phyloP scores from a whole-genome alignment of 1,284 basidiomycete species.

The Tilletia setariae region DNA sequence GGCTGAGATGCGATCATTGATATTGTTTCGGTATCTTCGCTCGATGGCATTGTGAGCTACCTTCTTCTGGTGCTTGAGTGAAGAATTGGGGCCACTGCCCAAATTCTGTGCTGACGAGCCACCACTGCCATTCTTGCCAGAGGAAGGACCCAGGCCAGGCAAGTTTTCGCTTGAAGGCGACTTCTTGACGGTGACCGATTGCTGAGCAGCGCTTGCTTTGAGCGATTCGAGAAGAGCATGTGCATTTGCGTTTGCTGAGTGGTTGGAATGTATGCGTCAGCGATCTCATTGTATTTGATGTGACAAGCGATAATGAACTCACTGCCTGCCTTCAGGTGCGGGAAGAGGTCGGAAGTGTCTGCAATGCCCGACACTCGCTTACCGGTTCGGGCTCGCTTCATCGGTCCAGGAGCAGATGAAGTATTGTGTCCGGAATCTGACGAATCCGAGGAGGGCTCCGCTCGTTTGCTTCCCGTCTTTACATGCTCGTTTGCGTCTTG shows the following conservation, averaged over 20 bases:
- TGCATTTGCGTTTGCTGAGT: constrained; percentile 30
- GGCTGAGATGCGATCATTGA: constrained; percentile 52
- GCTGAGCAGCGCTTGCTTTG: background rate
- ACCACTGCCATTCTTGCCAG: background rate
- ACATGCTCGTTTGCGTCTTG: constrained; percentile 41
- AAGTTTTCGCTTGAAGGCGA: background rate
- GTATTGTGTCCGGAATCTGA: constrained; percentile 27
- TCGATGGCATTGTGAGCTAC: constrained; percentile 53
- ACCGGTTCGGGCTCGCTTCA: background rate
- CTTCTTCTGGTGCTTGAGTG: constrained; percentile 31
- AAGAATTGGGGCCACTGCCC: background rate
- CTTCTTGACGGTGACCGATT: constrained; percentile 7
- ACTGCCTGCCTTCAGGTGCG: constrained; percentile 13
- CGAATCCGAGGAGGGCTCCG: constrained; percentile 29
- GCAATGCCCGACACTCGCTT: background rate
- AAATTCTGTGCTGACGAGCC: background rate
- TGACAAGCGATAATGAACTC: background rate
- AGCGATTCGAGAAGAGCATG: constrained; percentile 3
- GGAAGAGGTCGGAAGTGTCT: constrained; percentile 7
- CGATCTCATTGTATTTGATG: background rate
- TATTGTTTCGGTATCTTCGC: constrained; percentile 52
- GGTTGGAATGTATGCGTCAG: background rate
- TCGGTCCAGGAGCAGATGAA: background rate
- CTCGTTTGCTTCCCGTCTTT: constrained; percentile 35
- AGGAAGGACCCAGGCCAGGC: background rate